Evolutionary conservation across 768 basidiomycete species (phyloP), one percentile per base, ranked within the genome.

Genomic region (Sporobolomyces roseus): DNA sequence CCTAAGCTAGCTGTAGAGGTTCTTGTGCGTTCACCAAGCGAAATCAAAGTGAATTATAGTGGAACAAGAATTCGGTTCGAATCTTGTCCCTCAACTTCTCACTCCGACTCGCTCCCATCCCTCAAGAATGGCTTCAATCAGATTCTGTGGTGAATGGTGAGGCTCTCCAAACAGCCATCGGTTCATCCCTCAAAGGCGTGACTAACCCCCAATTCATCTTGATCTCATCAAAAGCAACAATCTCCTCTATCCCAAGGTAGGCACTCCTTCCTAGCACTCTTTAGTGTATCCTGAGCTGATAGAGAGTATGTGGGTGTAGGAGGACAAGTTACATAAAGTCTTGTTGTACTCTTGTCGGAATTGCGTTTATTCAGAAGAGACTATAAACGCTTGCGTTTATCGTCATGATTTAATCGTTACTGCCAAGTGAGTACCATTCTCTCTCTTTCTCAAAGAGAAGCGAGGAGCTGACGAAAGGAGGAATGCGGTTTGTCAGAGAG

Each of bases 271-370:
- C n/a, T n/a, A n/a, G n/a, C n/a, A n/a, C n/a, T n/a, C n/a, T n/a
- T n/a, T n/a, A n/a, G n/a, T n/a, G n/a, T n/a, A n/a, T n/a, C n/a
- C n/a, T n/a, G n/a, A n/a, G n/a, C 32, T 56, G 30, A 5, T 48
- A 25, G n/a, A 27, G 45, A 48, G n/a, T 46, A 73, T 9, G 10
- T 60, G 48, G n/a, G n/a, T 17, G 43, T 30, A 93, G 80, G 93
- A 90, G 49, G 93, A 96, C 79, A 86, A 85, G 63, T 83, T 87
- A 69, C 87, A 92, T 53, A 84, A 88, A 52, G 85, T 88, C 62
- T 88, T 97, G 84, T 85, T 93, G 49, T 93, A 93, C 74, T 88
- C 88, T 2, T 97, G 93, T 78, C 84, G 92, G 56, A 96, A 94
- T 76, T 97, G 93, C 78, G 79, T 82, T 1, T 91, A 89, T 78